These are phyloP conservation scores for Gnomoniopsis smithogilvyi DNA, from an alignment of 2,329 filamentous ascomycete species.

Conservation along the genomic window DNA sequence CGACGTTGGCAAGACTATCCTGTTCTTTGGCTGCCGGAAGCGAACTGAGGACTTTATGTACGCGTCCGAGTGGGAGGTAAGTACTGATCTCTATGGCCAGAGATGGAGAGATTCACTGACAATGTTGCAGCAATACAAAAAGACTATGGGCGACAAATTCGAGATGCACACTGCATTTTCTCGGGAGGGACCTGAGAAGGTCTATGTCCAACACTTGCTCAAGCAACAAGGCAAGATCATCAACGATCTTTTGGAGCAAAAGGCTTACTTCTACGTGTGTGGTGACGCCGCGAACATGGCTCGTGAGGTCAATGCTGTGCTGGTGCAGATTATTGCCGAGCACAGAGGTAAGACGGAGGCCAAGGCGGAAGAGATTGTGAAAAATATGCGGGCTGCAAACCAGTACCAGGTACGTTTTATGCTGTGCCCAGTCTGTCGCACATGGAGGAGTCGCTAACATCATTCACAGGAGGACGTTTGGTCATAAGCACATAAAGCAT, in stretches of 20 bases:
- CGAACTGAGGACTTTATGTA: constrained; percentile 90
- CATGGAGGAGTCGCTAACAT: constrained; percentile 27
- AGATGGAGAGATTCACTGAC: constrained; percentile 13
- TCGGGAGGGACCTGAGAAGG: constrained; percentile 80
- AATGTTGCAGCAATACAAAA: constrained; percentile 67
- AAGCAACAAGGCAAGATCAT: constrained; percentile 80
- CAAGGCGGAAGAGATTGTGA: constrained; percentile 95
- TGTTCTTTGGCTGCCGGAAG: constrained; percentile 96
- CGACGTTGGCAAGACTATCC: constrained; percentile 78
- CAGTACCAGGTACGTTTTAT: constrained; percentile 77
- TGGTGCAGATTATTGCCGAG: constrained; percentile 82
- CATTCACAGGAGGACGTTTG: constrained; percentile 64
- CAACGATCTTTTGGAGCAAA: constrained; percentile 79
- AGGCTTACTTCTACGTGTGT: constrained; percentile 96
- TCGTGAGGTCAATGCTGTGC: constrained; percentile 83
- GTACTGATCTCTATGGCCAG: constrained; percentile 30
- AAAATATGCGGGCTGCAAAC: constrained; percentile 91
- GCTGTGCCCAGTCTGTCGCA: not conserved
- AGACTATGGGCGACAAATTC: constrained; percentile 82
- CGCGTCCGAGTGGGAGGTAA: constrained; percentile 85
- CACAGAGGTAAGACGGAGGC: constrained; percentile 77
- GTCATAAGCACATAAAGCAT: constrained; percentile 52
- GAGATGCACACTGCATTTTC: constrained; percentile 93
- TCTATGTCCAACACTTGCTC: constrained; percentile 94
- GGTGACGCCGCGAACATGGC: constrained; percentile 98